A percentile compares a stretch with the other conserved stretches of the same genome.
Conservation (phyloP, 1,139 yeast species). For the Pneumocystis jirovecii region DNA sequence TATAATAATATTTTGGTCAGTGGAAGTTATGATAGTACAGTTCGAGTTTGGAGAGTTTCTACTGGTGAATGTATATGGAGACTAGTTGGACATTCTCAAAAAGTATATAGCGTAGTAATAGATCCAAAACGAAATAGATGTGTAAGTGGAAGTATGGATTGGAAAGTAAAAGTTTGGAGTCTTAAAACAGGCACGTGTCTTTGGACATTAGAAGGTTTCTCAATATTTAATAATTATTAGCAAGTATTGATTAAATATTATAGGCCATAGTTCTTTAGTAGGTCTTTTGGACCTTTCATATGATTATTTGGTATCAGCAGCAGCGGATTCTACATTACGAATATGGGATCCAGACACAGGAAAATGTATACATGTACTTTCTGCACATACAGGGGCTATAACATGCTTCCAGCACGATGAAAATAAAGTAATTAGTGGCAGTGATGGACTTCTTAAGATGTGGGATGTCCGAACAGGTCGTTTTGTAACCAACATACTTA, state of each 20-base stretch:
- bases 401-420: conserved; percentile 90
- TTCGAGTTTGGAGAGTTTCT: conserved; percentile 81
- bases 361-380: conserved; percentile 48
- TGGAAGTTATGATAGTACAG: conserved; percentile 82
- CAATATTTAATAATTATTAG: neutral
- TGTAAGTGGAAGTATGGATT: conserved; percentile 85
- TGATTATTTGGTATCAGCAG: conserved; percentile 79
- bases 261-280: conserved; percentile 61
- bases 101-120: conserved; percentile 74
- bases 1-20: conserved; percentile 71
- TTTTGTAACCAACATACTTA: conserved; percentile 57
- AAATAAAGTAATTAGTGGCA: conserved; percentile 72
- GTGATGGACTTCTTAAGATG: conserved; percentile 62
- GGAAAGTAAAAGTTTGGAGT: conserved; percentile 82
- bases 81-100: conserved; percentile 68
- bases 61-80: conserved; percentile 60
- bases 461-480: conserved; percentile 77
- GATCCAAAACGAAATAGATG: conserved; percentile 66
- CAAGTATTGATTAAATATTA: neutral
- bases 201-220: conserved; percentile 47
- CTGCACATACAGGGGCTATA: conserved; percentile 78
- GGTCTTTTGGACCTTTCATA: conserved; percentile 72
- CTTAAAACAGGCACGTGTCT: conserved; percentile 56
- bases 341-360: conserved; percentile 87
- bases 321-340: conserved; percentile 82